Base-by-base conservation (phyloP, 331 rosid genomes). In the Dryas integrifolia region DNA sequence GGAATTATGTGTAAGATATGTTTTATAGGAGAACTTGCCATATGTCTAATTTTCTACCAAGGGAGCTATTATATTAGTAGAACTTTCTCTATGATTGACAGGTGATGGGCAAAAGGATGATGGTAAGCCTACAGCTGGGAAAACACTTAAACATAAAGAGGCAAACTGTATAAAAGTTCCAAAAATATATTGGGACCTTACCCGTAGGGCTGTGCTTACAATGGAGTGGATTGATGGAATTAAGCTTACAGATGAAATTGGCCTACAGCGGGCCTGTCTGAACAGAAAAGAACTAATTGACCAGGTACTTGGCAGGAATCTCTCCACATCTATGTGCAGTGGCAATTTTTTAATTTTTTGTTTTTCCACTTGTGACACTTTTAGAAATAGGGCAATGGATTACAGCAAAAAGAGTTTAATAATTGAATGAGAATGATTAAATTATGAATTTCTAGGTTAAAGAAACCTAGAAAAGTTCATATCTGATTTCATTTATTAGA, bases 211-310 rank as follows among this genome's bases (percentile, higher is more conserved):
- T 57, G 85, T 95, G 82, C 89, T 95, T 78, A 95, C 98, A 44
- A 95, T 91, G 98, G 99, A 95, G 74, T 95, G 99, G 97, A 43
- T 95, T 55, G 96, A 95, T 81, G 97, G 97, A 70, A 91, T 95
- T 69, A 95, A 95, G 90, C 96, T 95, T 72, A 92, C 99, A 7
- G 96, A 95, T 85, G 93, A 89, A 79, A 62, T 47, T n/a, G 80
- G 87, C 41, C 74, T 95, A 82, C 77, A 66, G 64, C 69, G 72
- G 76, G 99, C 96, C 77, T 77, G 82, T 76, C 78, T 95, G 87
- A 85, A 89, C 81, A 84, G 89, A 84, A 87, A 85, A 76, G 89
- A 85, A 67, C 92, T 95, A 76, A 85, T 95, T 82, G 97, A 95
- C 83, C 96, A 88, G 96, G 97, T 92, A 76, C 63, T 59, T 10